Base-by-base conservation (phyloP, 1,139 yeast species). In the Casaregolazyma suthepensis region DNA sequence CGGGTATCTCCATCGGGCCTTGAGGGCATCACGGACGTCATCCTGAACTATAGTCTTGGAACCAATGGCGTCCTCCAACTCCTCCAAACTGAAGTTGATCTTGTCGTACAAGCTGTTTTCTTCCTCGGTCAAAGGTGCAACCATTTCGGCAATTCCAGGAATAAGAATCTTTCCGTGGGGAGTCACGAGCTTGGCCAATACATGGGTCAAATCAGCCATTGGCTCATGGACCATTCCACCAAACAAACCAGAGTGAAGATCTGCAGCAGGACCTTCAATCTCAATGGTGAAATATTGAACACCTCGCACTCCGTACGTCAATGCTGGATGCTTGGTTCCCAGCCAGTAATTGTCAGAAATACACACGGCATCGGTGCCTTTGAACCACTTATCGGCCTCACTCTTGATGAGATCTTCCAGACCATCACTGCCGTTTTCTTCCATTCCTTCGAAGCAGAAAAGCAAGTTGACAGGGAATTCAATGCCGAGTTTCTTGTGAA, bases 1-100 rank as follows among this genome's bases (percentile, higher is more conserved):
- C 56, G 99, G 98, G 75, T 78, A 89, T 79, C 99, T 85, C 99
- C 99, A 93, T 79, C 99, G 85, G 72, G 93, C 97, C 85, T 90
- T 93, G 67, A 93, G 81, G 61, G 91, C 86, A 71, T 87, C 85
- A 73, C 88, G 83, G 72, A 89, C 88, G 68, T 79, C 79, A 59
- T 82, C 78, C 73, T 85, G 85, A 58, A 91, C 77, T 44, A 90
- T 81, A 46, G 97, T 90, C 60, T 87, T 70, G 20, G 96, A 85
- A 52, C 98, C 98, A 42, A 93, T 76, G 50, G 97, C 96, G 44
- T 82, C 83, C 69, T 91, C 88, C 69, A 93, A 80, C 62, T 91
- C 99, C 45, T 78, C 84, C 53, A 90, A 80, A 50, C 86, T 83
- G 70, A 87, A 93, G 67, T 90, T 96, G 68, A 93, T 90, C 56